Conservation (phyloP, 75 land plant species). For the Larix kaempferi region DNA sequence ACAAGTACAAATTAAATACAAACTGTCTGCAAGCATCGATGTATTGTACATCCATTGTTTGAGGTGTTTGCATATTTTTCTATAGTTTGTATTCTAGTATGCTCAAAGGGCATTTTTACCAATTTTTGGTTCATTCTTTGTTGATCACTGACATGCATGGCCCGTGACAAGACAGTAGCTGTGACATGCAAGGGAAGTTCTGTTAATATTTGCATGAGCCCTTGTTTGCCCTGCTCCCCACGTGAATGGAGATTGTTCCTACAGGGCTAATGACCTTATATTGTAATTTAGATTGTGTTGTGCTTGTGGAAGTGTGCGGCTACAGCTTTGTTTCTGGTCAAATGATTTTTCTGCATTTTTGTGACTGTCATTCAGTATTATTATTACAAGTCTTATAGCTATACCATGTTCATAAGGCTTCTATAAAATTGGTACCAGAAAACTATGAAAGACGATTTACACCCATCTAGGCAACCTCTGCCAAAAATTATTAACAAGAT, state of each 20-base stretch:
- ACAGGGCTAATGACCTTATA: background rate
- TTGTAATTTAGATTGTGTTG: constrained; percentile 7
- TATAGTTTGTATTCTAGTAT: background rate
- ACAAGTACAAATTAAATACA: constrained; percentile 7
- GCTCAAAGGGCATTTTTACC: background rate
- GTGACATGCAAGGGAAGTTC: background rate
- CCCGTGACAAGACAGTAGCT: background rate
- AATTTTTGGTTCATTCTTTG: constrained; percentile 7
- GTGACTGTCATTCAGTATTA: background rate
- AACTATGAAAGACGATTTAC: background rate
- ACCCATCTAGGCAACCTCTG: background rate
- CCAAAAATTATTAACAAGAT: background rate
- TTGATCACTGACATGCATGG: background rate
- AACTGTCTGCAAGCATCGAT: background rate
- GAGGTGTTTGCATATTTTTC: background rate
- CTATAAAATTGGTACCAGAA: background rate
- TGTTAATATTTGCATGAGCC: background rate
- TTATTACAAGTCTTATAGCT: background rate
- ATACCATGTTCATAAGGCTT: background rate
- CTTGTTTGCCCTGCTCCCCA: background rate
- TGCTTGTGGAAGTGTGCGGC: constrained; percentile 4
- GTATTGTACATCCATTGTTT: background rate
- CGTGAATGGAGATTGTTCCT: background rate
- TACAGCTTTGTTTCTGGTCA: background rate
- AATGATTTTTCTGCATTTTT: background rate